phyloP scores from a whole-genome alignment of 192 early-diverging fungal genomes.

The Coemansia sp. region DNA sequence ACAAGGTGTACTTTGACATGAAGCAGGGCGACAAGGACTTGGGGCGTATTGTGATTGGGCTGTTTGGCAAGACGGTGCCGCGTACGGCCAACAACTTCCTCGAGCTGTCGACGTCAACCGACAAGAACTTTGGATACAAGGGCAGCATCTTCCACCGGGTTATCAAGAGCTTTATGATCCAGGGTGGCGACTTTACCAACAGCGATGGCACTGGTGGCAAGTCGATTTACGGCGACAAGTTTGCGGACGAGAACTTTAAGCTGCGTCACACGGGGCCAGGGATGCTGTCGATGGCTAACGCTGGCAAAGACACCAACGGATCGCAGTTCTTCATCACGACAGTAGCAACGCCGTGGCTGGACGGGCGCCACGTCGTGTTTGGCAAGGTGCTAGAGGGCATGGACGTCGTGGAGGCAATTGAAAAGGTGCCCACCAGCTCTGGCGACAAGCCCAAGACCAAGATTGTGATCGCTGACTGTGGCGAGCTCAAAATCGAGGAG shows the following conservation, averaged over 20 bases:
- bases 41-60: conserved; percentile 48
- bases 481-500: conserved; percentile 68
- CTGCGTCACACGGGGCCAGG: conserved; percentile 67
- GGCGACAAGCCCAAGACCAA: conserved; percentile 68
- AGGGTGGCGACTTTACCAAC: conserved; percentile 85
- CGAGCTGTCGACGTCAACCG: conserved; percentile 58
- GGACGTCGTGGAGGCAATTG: conserved; percentile 74
- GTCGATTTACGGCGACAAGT: conserved; percentile 80
- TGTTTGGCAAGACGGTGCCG: conserved; percentile 78
- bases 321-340: conserved; percentile 86
- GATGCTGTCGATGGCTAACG: conserved; percentile 80
- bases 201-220: conserved; percentile 81
- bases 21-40: conserved; percentile 19
- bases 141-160: conserved; percentile 85
- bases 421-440: conserved; percentile 35
- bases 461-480: conserved; percentile 72
- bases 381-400: conserved; percentile 74
- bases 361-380: conserved; percentile 78
- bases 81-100: conserved; percentile 96
- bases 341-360: conserved; percentile 68
- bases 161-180: conserved; percentile 86
- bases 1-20: conserved; percentile 55
- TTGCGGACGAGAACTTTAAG: conserved; percentile 75
- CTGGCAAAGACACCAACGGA: conserved; percentile 75
- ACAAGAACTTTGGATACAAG: conserved; percentile 59